Percentiles rank a stretch among this genome's conserved stretches.
Conservation (phyloP, 768 basidiomycete species). For the Scleroderma bovista region DNA sequence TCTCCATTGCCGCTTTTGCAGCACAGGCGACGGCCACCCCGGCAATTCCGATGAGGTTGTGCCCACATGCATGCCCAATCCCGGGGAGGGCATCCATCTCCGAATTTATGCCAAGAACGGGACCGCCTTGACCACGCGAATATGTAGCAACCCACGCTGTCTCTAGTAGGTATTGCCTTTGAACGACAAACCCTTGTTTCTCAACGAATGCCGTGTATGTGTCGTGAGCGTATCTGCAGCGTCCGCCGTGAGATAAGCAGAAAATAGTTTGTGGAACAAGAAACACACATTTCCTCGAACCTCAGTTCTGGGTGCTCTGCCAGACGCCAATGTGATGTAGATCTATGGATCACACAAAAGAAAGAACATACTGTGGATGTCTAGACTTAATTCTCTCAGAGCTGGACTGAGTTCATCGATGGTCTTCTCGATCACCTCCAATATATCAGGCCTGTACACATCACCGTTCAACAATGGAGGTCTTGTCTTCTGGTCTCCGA, state of each 20-base stretch:
- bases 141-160: conserved; percentile 77
- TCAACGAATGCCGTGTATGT: conserved; percentile 61
- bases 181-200: conserved; percentile 60
- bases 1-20: conserved; percentile 56
- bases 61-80: conserved; percentile 73
- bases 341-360: background rate
- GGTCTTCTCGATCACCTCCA: conserved; percentile 53
- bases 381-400: conserved; percentile 56
- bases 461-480: conserved; percentile 23
- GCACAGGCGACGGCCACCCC: conserved; percentile 71
- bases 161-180: conserved; percentile 52
- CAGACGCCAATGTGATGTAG: background rate
- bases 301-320: conserved; percentile 65
- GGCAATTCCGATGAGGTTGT: conserved; percentile 74
- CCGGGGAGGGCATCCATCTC: conserved; percentile 67
- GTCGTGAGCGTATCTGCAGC: conserved; percentile 62
- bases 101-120: conserved; percentile 73
- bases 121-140: conserved; percentile 57
- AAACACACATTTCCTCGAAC: conserved; percentile 53
- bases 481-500: conserved; percentile 20
- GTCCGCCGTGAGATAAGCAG: background rate
- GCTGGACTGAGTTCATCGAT: conserved; percentile 50
- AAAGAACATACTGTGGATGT: conserved; percentile 54
- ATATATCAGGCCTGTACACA: conserved; percentile 52
- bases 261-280: no score